These are phyloP conservation scores for Calonectria montana DNA, from an alignment of 2,329 filamentous ascomycete genomes.

Conservation along the genomic window DNA sequence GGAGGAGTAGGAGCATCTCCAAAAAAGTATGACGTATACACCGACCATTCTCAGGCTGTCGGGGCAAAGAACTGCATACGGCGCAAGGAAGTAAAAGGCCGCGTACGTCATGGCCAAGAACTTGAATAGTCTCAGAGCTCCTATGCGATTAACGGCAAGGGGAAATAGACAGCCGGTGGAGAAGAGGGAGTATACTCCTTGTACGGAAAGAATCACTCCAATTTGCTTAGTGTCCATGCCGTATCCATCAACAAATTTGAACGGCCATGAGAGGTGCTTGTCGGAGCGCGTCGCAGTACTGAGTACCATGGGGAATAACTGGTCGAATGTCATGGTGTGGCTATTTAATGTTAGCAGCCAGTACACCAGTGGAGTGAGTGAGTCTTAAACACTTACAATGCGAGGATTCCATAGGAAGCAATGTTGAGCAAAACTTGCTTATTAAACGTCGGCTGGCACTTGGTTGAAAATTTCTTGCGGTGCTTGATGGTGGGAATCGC, in stretches of 20 bases:
- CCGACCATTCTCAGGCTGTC: constrained; percentile 76
- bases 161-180: constrained; percentile 89
- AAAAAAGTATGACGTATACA: constrained; percentile 81
- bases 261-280: constrained; percentile 73
- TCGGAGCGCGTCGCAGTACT: constrained; percentile 70
- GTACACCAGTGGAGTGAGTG: background rate
- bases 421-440: constrained; percentile 86
- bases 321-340: constrained; percentile 97
- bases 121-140: constrained; percentile 84
- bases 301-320: constrained; percentile 91
- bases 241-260: constrained; percentile 91
- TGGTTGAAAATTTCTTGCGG: constrained; percentile 76
- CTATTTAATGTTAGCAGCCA: constrained; percentile 57
- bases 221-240: constrained; percentile 85
- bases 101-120: constrained; percentile 86
- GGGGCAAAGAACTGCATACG: constrained; percentile 89
- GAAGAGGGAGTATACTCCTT: constrained; percentile 90
- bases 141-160: constrained; percentile 77
- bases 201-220: constrained; percentile 86
- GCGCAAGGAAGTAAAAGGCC: constrained; percentile 85
- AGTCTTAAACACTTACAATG: constrained; percentile 78
- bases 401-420: constrained; percentile 88
- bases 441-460: background rate
- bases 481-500: background rate
- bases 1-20: constrained; percentile 93